A percentile compares a stretch with the other conserved stretches of the same genome.
phyloP scores from a whole-genome alignment of 192 early-diverging fungal species.

The Lunasporangiospora selenospora region DNA sequence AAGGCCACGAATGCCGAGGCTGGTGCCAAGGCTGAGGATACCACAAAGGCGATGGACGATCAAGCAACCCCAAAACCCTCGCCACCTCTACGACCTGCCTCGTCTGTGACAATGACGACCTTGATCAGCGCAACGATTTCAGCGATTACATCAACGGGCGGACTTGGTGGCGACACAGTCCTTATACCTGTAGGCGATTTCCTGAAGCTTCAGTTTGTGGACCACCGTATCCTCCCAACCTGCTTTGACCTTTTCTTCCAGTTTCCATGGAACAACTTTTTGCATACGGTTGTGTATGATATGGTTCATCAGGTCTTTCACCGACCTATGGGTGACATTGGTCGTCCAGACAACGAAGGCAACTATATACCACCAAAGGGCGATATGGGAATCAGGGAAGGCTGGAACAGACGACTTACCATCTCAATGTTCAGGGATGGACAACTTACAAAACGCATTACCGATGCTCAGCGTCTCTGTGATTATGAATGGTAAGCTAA shows the following conservation, averaged over 20 bases:
- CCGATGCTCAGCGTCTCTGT: constrained; percentile 82
- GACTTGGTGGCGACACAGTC: constrained; percentile 13
- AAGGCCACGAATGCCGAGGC: background rate
- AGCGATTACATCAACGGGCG: constrained; percentile 7
- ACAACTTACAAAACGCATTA: constrained; percentile 82
- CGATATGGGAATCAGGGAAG: constrained; percentile 33
- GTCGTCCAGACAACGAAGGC: constrained; percentile 32
- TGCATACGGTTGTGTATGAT: constrained; percentile 99
- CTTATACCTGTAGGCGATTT: constrained; percentile 73
- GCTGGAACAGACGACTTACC: constrained; percentile 42
- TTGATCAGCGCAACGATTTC: constrained; percentile 6
- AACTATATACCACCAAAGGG: constrained; percentile 35
- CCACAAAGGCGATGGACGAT: constrained; percentile 14
- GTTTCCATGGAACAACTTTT: constrained; percentile 98
- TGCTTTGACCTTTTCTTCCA: constrained; percentile 89
- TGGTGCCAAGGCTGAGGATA: constrained; percentile 8
- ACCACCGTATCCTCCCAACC: constrained; percentile 67
- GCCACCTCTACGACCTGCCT: constrained; percentile 8
- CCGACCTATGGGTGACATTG: constrained; percentile 74
- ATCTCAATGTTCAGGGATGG: constrained; percentile 87
- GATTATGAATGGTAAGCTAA: constrained; percentile 77
- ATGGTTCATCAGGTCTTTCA: constrained; percentile 99
- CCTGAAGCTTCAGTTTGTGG: constrained; percentile 72
- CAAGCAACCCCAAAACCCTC: constrained; percentile 24
- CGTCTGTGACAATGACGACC: constrained; percentile 6